A percentile compares a stretch with the other conserved stretches of the same genome.
Evolutionary conservation across 2,329 filamentous ascomycete species (phyloP).

Genomic region (Fusarium euwallaceae): DNA sequence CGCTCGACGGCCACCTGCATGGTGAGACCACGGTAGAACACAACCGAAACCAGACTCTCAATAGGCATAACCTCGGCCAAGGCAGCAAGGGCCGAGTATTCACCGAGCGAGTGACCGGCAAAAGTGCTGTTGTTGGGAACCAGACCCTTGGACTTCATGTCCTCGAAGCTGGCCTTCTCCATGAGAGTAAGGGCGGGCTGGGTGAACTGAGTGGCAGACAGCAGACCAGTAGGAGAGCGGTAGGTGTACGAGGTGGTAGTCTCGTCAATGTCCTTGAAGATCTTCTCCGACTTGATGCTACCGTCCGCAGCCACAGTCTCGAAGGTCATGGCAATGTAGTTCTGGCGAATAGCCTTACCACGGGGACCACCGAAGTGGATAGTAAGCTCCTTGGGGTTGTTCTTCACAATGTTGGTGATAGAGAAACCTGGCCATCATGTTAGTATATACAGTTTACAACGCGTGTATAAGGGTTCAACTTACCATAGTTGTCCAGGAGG

Average conservation of each 20-base stretch:
- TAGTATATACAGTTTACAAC: conserved; percentile 12
- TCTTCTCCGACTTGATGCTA: conserved; percentile 96
- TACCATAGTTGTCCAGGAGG: conserved; percentile 98
- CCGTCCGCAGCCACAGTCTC: conserved; percentile 96
- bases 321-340: conserved; percentile 99
- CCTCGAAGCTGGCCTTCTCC: conserved; percentile 99
- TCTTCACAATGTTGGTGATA: conserved; percentile 98
- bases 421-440: conserved; percentile 76
- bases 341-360: conserved; percentile 96
- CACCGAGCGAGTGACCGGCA: conserved; percentile 96
- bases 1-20: conserved; percentile 99
- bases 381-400: conserved; percentile 98
- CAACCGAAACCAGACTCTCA: conserved; percentile 96
- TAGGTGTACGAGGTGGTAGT: conserved; percentile 97
- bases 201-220: conserved; percentile 98
- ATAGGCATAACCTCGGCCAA: conserved; percentile 99
- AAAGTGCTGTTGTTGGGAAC: conserved; percentile 97
- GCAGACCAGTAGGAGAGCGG: conserved; percentile 90
- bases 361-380: conserved; percentile 97
- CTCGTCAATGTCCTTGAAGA: conserved; percentile 98
- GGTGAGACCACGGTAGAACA: conserved; percentile 98
- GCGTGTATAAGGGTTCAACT: conserved; percentile 46
- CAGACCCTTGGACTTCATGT: conserved; percentile 97
- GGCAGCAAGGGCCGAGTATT: conserved; percentile 96
- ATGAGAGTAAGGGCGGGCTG: conserved; percentile 97